Evolutionary conservation across 257 asterid genomes (phyloP).

Genomic region (Oldenlandia corymbosa): DNA sequence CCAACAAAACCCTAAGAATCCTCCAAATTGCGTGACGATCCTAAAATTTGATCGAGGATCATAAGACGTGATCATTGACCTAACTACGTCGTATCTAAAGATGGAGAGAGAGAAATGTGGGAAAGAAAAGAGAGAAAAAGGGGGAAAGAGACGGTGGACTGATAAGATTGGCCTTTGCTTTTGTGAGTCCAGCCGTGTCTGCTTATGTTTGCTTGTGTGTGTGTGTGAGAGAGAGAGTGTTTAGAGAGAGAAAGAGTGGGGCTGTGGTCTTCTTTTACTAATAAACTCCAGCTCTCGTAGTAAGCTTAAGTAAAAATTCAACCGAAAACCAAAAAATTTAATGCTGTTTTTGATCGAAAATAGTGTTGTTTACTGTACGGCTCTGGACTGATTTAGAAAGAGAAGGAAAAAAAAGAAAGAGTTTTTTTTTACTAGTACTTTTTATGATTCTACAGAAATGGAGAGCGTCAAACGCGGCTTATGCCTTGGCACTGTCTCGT

Average conservation of each 20-base stretch:
- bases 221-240: conserved; percentile 9
- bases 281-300: too few relatives aligned
- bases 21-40: neutral
- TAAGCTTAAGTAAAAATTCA: too few relatives aligned
- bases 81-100: conserved; percentile 15
- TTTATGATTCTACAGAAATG: too few relatives aligned
- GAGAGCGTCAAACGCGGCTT: conserved; percentile 26
- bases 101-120: conserved; percentile 12
- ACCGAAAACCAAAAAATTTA: too few relatives aligned
- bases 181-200: conserved; percentile 15
- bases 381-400: conserved; percentile 12
- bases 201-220: conserved; percentile 8
- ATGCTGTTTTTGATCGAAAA: too few relatives aligned
- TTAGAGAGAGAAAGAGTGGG: neutral
- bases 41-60: conserved; percentile 8
- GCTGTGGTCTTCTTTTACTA: neutral
- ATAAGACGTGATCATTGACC: conserved; percentile 21
- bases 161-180: conserved; percentile 28
- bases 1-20: conserved; percentile 21
- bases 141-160: conserved; percentile 14
- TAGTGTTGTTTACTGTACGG: neutral
- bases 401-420: neutral
- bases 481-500: neutral
- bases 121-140: conserved; percentile 16
- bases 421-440: too few relatives aligned